Base-by-base conservation (phyloP, 2,329 filamentous ascomycete genomes). In the Macrophomina pseudophaseolina region DNA sequence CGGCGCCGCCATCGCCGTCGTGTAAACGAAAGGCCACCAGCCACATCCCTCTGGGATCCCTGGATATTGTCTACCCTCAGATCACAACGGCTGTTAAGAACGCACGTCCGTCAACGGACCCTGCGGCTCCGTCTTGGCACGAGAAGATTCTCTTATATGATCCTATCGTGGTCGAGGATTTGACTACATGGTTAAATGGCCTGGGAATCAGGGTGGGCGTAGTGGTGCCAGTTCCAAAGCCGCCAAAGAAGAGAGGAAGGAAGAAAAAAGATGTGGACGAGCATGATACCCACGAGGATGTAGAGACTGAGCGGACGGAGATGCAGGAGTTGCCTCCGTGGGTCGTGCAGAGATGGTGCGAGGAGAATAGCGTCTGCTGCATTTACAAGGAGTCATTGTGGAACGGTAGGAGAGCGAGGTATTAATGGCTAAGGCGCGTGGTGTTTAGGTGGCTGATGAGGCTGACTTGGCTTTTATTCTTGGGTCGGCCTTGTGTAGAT, bases 81-180 rank as follows among this genome's bases (percentile, higher is more conserved):
- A 86, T 88, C 62, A 84, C 83, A 5, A 71, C 76, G 11, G 80
- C 82, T 2, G 77, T 89, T 42, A 82, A 79, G 44, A 74, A 75
- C 6, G 79, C 83, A 33, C 74, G 79, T 18, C 79, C 78, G 5
- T 77, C 78, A 2, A 78, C 76, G 8, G 70, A 68, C 2, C 75
- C 84, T 66, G 74, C 76, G 6, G 75, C 72, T 5, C 84, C 83
- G 2, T 93, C 87, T 2, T 98, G 94, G 92, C 85, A 96, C 72
- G 93, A 98, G 78, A 96, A 93, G 80, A 97, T 99, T 54, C 82
- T 98, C 5, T 87, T 98, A 75, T 98, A 96, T 75, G 94, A 98
- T 72, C 93, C 94, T 0, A 90, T 99, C 51, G 85, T 95, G 1
- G 79, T 97, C 0, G 94, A 98, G 78, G 93, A 97, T 70, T 81